Evolutionary conservation across 768 basidiomycete genomes (phyloP).

Genomic region (Mycena filopes): DNA sequence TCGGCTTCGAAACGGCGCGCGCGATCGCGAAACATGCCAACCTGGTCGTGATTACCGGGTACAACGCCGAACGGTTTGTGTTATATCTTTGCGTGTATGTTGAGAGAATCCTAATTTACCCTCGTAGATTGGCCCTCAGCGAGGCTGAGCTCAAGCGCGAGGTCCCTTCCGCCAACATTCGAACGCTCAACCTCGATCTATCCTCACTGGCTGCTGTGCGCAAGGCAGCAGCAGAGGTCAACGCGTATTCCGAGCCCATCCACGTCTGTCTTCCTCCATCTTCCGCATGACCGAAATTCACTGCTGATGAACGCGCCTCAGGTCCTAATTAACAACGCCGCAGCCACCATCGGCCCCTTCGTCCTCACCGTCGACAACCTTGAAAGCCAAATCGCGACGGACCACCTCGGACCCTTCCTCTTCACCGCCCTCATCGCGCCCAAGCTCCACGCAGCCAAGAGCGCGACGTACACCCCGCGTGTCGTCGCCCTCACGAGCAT

Average conservation of each 20-base stretch:
- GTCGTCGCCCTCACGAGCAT: not conserved
- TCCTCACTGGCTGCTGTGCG: slow-evolving; percentile 17
- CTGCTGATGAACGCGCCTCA: not conserved
- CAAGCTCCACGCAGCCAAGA: not conserved
- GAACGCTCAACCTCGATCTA: slow-evolving; percentile 10
- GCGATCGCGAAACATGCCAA: slow-evolving; percentile 17
- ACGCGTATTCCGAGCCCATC: slow-evolving; percentile 1
- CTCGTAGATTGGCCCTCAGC: slow-evolving; percentile 8
- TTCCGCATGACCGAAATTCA: not conserved
- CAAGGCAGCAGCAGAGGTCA: slow-evolving; percentile 14
- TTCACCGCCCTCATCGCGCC: slow-evolving; percentile 8
- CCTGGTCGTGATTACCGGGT: slow-evolving; percentile 19
- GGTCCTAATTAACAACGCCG: slow-evolving; percentile 21
- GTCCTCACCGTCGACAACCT: slow-evolving; percentile 12
- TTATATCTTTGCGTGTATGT: not conserved
- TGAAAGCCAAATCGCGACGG: slow-evolving; percentile 10
- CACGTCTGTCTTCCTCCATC: not conserved
- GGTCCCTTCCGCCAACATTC: slow-evolving; percentile 9
- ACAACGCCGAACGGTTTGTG: slow-evolving; percentile 19
- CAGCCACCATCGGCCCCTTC: slow-evolving; percentile 5
- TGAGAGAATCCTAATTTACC: not conserved
- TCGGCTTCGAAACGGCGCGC: slow-evolving; percentile 21
- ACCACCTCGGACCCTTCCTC: slow-evolving; percentile 9
- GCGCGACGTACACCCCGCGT: not conserved
- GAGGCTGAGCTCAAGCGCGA: not conserved